These are phyloP conservation scores for Apodospora peruviana DNA, from an alignment of 495 filamentous ascomycete species.

Conservation along the genomic window DNA sequence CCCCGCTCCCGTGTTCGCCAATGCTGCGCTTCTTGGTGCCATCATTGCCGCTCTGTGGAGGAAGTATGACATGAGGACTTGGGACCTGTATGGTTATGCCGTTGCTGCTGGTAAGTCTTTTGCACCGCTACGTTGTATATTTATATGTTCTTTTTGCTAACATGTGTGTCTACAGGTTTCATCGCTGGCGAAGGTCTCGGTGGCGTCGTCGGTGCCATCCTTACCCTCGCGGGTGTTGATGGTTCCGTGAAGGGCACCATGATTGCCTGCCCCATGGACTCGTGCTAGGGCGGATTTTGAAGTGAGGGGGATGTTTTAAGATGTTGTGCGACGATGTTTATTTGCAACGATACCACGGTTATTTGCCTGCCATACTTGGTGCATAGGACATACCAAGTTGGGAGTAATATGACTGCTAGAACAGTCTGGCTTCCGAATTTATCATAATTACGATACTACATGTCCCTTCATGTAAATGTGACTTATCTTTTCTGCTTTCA, in stretches of 20 bases:
- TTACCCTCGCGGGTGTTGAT: slow-evolving; percentile 48
- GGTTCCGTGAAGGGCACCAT: slow-evolving; percentile 41
- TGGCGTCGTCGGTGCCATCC: slow-evolving; percentile 53
- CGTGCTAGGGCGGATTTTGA: slow-evolving; percentile 18
- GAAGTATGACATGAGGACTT: slow-evolving; percentile 49
- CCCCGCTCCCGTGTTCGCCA: slow-evolving; percentile 28
- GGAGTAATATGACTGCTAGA: too few relatives aligned
- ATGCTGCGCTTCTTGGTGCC: slow-evolving; percentile 55
- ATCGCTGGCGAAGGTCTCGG: slow-evolving; percentile 66
- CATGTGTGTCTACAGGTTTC: slow-evolving; percentile 30
- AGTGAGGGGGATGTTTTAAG: too few relatives aligned
- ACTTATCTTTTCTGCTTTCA: too few relatives aligned
- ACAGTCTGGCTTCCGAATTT: too few relatives aligned
- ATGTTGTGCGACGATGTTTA: too few relatives aligned
- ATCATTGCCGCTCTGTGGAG: slow-evolving; percentile 52
- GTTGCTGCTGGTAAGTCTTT: slow-evolving; percentile 48
- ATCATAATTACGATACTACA: too few relatives aligned
- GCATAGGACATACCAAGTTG: too few relatives aligned
- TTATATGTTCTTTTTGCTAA: not conserved
- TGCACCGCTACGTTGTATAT: not conserved
- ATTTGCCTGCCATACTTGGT: too few relatives aligned
- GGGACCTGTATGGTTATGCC: slow-evolving; percentile 60
- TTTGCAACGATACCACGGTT: too few relatives aligned
- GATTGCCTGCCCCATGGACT: slow-evolving; percentile 40
- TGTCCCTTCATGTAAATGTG: too few relatives aligned